Evolutionary conservation across 139 green algal genomes (phyloP), one percentile per base, ranked within the genome.

Genomic region (Coccomyxa sp.): DNA sequence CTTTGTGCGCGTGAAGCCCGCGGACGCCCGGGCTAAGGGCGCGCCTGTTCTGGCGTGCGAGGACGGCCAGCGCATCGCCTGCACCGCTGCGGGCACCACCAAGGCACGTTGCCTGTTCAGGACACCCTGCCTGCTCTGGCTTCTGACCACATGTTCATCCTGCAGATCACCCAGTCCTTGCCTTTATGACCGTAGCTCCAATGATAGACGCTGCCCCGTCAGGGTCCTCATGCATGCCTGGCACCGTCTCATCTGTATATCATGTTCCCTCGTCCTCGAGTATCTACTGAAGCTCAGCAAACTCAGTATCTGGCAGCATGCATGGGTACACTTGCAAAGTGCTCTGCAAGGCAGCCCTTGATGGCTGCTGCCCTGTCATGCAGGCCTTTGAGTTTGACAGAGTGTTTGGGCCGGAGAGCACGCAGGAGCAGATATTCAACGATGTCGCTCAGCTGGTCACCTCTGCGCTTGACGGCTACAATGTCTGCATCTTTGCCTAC

Each of bases 401-500:
- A 29, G 87, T 89, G 58, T 92, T 93, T 82, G 80, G 55, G 18
- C 79, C 83, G 0, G 71, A 79, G 7, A 84, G 89, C 34, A 86
- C 74, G 10, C 82, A 94, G 81, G 88, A 90, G 31, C 78, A 84
- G 27, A 92, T 98, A 69, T 98, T 97, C 85, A 89, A 92, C 72
- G 94, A 98, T 80, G 93, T 97, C 74, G 89, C 88, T 34, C 89
- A 94, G 79, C 90, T 98, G 39, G 89, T 98, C 36, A 93, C 92
- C 80, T 91, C 80, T 70, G 94, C 93, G 6, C 80, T 98, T 73
- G 94, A 98, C 78, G 94, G 94, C 7, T 95, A 97, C 81, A 97
- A 97, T 78, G 91, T 96, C 0, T 97, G 91, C 89, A 94, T 97
- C 79, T 97, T 97, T 86, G 93, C 93, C 1, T 97, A 97, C 74